Evolutionary conservation across 2,329 filamentous ascomycete species (phyloP).

Genomic region (Incumbomyces lentus): DNA sequence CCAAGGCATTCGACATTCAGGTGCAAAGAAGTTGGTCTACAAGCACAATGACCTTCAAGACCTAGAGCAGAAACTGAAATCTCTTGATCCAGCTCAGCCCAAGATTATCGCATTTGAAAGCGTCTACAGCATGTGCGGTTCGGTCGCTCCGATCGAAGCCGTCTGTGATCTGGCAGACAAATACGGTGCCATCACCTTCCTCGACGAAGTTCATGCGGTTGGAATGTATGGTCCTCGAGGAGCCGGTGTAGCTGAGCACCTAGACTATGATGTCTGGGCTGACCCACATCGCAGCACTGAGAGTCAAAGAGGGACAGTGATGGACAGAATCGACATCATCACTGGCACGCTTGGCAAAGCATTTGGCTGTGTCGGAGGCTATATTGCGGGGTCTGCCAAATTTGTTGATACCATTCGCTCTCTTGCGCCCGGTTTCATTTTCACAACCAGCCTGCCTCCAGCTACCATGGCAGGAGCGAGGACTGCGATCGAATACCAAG

Average conservation of each 20-base stretch:
- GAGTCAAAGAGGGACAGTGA: constrained; percentile 60
- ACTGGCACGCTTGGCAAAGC: constrained; percentile 95
- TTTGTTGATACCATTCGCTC: constrained; percentile 90
- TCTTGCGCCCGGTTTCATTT: constrained; percentile 93
- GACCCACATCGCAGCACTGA: constrained; percentile 51
- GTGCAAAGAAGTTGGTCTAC: constrained; percentile 95
- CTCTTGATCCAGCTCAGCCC: constrained; percentile 70
- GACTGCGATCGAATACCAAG: constrained; percentile 88
- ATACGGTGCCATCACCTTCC: constrained; percentile 93
- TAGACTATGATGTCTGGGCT: constrained; percentile 81
- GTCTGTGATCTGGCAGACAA: constrained; percentile 96
- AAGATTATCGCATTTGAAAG: constrained; percentile 99
- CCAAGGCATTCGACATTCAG: constrained; percentile 93
- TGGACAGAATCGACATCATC: constrained; percentile 96
- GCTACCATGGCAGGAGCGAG: constrained; percentile 93
- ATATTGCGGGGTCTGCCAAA: constrained; percentile 81
- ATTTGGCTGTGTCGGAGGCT: constrained; percentile 93
- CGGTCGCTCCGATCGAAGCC: constrained; percentile 86
- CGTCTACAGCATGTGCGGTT: constrained; percentile 99
- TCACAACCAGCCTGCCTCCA: constrained; percentile 91
- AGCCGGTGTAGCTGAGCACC: constrained; percentile 91
- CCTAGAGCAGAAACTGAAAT: constrained; percentile 82
- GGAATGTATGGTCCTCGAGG: constrained; percentile 98
- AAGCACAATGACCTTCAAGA: constrained; percentile 96
- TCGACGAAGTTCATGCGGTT: constrained; percentile 97